phyloP scores from a whole-genome alignment of 306 rosid genomes.

The Argentina anserina region DNA sequence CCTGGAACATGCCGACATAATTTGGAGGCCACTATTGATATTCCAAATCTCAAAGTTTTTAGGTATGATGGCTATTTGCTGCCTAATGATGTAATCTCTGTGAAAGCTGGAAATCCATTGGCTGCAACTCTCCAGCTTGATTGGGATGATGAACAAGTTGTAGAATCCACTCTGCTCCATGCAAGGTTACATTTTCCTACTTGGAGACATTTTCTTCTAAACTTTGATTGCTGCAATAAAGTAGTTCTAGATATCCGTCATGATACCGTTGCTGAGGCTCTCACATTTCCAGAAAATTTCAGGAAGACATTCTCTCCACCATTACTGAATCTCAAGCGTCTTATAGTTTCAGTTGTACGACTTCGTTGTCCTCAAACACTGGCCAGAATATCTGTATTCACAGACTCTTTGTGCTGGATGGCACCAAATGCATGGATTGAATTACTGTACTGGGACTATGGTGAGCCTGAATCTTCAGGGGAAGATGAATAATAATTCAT shows the following conservation, averaged over 20 bases:
- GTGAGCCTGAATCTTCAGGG: background rate
- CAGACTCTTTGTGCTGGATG: background rate
- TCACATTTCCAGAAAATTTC: background rate
- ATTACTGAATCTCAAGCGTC: background rate
- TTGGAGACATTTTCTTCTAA: background rate
- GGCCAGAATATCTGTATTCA: background rate
- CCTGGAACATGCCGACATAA: background rate
- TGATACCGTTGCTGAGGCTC: background rate
- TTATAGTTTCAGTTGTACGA: background rate
- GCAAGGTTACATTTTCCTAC: background rate
- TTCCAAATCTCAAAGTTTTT: background rate
- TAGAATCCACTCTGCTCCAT: background rate
- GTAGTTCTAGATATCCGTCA: background rate
- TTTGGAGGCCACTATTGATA: background rate
- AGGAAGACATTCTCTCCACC: background rate
- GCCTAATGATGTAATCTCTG: background rate
- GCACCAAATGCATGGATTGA: background rate
- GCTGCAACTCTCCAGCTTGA: background rate
- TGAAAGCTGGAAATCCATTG: background rate
- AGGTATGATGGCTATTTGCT: background rate
- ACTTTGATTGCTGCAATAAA: background rate
- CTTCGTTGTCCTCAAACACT: background rate
- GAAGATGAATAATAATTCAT: background rate
- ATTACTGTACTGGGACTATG: background rate
- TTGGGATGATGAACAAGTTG: too few species aligned